phyloP scores from a whole-genome alignment of 75 land plant genomes.

The Azolla pinnata region DNA sequence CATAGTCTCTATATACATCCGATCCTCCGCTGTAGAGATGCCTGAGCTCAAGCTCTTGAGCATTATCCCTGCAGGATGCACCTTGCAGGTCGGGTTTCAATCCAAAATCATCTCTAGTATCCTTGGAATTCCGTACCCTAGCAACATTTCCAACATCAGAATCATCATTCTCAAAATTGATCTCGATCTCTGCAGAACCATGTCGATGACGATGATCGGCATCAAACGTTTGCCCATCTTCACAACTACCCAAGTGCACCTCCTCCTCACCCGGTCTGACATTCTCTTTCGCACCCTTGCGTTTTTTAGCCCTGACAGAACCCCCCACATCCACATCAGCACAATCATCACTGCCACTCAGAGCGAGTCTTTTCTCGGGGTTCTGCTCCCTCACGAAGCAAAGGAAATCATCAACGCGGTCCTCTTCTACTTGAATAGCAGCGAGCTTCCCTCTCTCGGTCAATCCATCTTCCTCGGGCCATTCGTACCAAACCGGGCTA shows the following conservation, averaged over 20 bases:
- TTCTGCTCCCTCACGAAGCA: background rate
- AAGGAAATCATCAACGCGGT: background rate
- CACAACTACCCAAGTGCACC: background rate
- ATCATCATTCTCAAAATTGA: background rate
- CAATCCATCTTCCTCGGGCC: background rate
- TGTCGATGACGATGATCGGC: background rate
- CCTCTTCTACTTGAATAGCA: background rate
- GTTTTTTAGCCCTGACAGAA: background rate
- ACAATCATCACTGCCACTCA: background rate
- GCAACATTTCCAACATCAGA: background rate
- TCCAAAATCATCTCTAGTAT: too few relatives aligned
- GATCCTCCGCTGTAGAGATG: background rate
- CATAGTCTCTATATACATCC: background rate
- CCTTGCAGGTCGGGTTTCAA: background rate
- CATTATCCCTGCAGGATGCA: background rate
- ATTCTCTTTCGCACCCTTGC: background rate
- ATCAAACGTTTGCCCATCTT: background rate
- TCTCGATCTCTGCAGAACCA: background rate
- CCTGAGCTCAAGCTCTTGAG: background rate
- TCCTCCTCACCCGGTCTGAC: background rate
- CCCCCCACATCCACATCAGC: background rate
- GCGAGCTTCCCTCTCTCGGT: background rate
- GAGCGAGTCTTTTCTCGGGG: background rate
- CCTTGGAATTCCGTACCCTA: too few relatives aligned
- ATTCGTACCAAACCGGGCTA: conserved; percentile 3